Base-by-base conservation (phyloP, 768 basidiomycete species). In the Termitomyces sp. region DNA sequence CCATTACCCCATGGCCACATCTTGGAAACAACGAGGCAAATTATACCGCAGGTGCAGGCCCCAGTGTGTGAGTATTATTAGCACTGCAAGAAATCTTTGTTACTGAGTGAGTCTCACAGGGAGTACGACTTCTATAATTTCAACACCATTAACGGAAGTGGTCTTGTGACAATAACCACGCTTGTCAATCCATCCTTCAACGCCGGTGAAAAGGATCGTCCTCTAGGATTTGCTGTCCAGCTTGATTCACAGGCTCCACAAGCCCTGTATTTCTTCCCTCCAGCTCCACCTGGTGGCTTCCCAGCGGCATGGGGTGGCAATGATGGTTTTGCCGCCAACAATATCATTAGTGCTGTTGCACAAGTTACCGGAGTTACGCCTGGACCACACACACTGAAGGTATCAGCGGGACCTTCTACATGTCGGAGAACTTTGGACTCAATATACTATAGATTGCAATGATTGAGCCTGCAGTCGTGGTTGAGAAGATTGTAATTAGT, bases 101-200 rank as follows among this genome's bases (percentile, higher is more conserved):
- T 37, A 35, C 31, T 37, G 11, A 35, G 42, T 9, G 44, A 31
- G 8, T 37, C 15, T 14, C 21, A 44, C 60, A 84, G 82, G 50
- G 79, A 84, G 65, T 89, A 87, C 65, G 83, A 85, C 67, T 85
- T 87, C 67, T 81, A 71, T 69, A 80, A 72, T 55, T 85, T 86
- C 75, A 78, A 82, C 69, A 77, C 76, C 26, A 62, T 75, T 19
- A 54, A 62, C 38, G 65, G 66, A 23, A 64, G 61, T 47, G 76
- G 76, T 21, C 84, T 80, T 56, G 59, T 81, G 21, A 79, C 73
- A 15, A 72, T 81, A 21, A 80, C 73, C 10, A 72, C 79, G 9
- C 70, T 70, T 46, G 73, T 84, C 44, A 75, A 82, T 1, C 81
- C 84, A 1, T 78, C 82, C 0, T 67, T 81, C 47, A 86, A 86